These are phyloP conservation scores for Anaeromyces robustus DNA, from an alignment of 192 early-diverging fungal species.

Conservation along the genomic window DNA sequence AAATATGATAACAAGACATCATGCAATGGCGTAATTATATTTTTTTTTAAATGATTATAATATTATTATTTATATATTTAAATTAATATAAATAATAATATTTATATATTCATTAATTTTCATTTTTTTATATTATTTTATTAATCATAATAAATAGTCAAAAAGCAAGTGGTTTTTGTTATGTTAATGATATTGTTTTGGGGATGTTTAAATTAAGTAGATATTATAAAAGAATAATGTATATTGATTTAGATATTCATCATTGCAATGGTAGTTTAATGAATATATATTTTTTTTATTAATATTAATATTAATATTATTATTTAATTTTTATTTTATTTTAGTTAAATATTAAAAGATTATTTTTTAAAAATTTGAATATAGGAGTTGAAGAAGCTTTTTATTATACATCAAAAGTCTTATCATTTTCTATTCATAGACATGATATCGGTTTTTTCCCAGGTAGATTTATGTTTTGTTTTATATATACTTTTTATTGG, in stretches of 20 bases:
- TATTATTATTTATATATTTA: not conserved
- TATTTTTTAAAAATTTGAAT: too few relatives aligned
- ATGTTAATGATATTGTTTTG: slow-evolving; percentile 94
- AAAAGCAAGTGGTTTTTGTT: slow-evolving; percentile 93
- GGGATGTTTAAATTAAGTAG: slow-evolving; percentile 68
- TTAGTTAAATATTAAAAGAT: too few relatives aligned
- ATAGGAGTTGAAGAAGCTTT: not conserved
- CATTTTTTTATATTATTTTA: too few relatives aligned
- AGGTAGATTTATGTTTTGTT: not conserved
- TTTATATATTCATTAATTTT: too few relatives aligned
- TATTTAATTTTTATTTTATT: too few relatives aligned
- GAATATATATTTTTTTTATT: too few relatives aligned
- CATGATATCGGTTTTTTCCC: not conserved
- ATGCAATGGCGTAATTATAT: not conserved
- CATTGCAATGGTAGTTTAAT: slow-evolving; percentile 91
- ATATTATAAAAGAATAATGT: slow-evolving; percentile 69
- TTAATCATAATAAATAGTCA: too few relatives aligned
- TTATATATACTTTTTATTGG: too few relatives aligned
- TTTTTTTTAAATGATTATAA: not conserved
- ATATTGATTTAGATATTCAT: slow-evolving; percentile 95
- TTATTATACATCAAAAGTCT: not conserved
- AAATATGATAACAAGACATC: not conserved
- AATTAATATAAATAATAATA: too few relatives aligned
- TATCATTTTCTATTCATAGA: not conserved
- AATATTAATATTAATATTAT: too few relatives aligned